Percentiles rank a stretch among this genome's conserved stretches.
These are phyloP conservation scores for Pythium brachiatum DNA, from an alignment of 352 stramenopile species.

Conservation along the genomic window DNA sequence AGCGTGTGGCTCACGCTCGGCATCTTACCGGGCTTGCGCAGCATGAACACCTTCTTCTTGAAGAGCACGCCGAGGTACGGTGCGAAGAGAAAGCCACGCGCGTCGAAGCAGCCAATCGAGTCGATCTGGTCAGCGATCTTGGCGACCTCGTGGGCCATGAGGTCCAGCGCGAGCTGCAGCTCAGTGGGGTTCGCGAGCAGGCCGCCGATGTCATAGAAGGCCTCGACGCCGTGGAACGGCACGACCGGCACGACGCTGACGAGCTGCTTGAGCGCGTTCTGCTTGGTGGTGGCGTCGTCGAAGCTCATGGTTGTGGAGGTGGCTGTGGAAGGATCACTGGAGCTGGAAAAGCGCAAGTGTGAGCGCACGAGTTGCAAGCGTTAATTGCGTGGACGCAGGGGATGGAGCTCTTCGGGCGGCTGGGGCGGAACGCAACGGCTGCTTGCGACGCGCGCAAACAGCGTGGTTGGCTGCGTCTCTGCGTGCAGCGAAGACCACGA, in stretches of 20 bases:
- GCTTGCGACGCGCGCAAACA: too few species aligned
- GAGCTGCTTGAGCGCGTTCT: conserved; percentile 60
- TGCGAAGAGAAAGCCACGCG: conserved; percentile 96
- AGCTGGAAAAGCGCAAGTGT: neutral
- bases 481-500: too few species aligned
- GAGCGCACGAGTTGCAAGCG: neutral
- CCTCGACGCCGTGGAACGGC: conserved; percentile 93
- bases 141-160: conserved; percentile 80
- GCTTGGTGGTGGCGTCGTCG: conserved; percentile 44
- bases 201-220: conserved; percentile 97
- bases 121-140: conserved; percentile 58
- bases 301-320: conserved; percentile 27
- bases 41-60: conserved; percentile 98
- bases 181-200: conserved; percentile 87
- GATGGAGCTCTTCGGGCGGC: neutral
- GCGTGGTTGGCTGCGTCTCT: too few species aligned
- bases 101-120: conserved; percentile 93
- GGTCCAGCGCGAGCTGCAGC: conserved; percentile 92
- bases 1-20: conserved; percentile 90
- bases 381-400: neutral
- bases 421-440: too few species aligned
- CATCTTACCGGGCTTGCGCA: conserved; percentile 98
- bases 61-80: conserved; percentile 94
- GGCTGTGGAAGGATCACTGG: neutral
- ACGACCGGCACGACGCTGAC: conserved; percentile 93